Percentiles rank a stretch among this genome's conserved stretches.
Evolutionary conservation across 176 grass and related monocot species (phyloP).

Genomic region (Zoysia japonica): DNA sequence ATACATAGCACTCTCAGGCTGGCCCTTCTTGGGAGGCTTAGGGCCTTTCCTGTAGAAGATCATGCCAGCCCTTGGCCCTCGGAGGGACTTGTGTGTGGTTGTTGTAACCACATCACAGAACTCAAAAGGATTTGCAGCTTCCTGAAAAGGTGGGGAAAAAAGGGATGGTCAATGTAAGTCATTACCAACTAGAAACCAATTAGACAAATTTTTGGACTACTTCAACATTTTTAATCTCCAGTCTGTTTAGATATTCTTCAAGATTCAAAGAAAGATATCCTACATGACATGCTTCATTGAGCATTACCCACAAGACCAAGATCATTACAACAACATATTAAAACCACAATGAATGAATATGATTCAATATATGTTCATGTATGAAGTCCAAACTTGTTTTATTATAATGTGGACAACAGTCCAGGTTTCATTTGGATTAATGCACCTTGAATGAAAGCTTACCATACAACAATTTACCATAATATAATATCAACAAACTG

Average conservation of each 20-base stretch:
- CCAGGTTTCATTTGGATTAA: background rate
- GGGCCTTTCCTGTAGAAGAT: conserved; percentile 98
- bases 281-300: background rate
- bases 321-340: background rate
- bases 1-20: conserved; percentile 81
- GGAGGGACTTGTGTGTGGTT: conserved; percentile 91
- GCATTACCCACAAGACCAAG: background rate
- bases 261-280: background rate
- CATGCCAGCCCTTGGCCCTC: conserved; percentile 94
- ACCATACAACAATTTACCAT: background rate
- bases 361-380: background rate
- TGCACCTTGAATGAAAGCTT: background rate
- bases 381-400: background rate
- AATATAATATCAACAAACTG: background rate
- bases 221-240: conserved; percentile 4
- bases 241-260: background rate
- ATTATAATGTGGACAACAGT: background rate
- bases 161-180: background rate
- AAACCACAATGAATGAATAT: background rate
- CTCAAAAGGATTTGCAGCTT: conserved; percentile 95
- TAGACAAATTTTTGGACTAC: background rate
- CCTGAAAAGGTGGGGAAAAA: conserved; percentile 40
- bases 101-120: conserved; percentile 94
- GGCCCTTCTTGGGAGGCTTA: conserved; percentile 93
- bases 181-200: background rate